Evolutionary conservation across 108 stramenopile genomes (phyloP), one percentile per base, ranked within the genome.

Genomic region (Aurantiochytrium sp.): DNA sequence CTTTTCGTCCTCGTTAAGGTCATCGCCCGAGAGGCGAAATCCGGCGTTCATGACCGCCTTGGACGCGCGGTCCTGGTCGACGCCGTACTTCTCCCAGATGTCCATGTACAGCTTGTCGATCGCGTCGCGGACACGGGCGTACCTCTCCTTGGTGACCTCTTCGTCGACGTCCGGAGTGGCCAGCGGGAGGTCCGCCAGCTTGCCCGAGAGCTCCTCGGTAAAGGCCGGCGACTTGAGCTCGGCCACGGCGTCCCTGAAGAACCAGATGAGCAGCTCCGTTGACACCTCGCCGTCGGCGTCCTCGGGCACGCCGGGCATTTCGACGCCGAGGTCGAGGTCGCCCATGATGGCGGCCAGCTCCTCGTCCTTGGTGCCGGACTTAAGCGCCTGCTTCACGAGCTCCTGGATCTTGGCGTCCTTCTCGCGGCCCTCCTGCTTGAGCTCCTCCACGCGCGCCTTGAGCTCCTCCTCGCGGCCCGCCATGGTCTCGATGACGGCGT

Each of bases 41-140:
- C 73, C 73, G 30, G 73, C 73, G 73, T 81, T 41, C 42, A 48
- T 48, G n/a, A 81, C 73, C n/a, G 73, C 73, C 0, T 81, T 81
- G 24, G 73, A 48, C 45, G 73, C 73, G 10, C 19, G 12, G 42
- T 6, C 45, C 45, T 81, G 42, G 27, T 81, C 42, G 42, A 81
- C 73, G 73, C 30, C 30, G 73, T 48, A 48, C 73, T 48, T 81
- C 24, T 81, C 45, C 73, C 73, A 81, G 3, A 81, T 41, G 6
- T 48, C 73, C 39, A 81, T 24, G 45, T 81, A 81, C 42, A 81
- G 39, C n/a, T 41, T 30, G 45, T 81, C 73, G 27, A 81, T 48
- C 19, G 21, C 73, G 30, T 48, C 73, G 73, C 73, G 73, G 10
- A 81, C 73, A 24, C 39, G 73, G 30, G 45, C 45, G 27, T 48